A percentile compares a stretch with the other conserved stretches of the same genome.
These are phyloP conservation scores for Bocquillonia castaneifolia DNA, from an alignment of 441 rosid species.

Conservation along the genomic window DNA sequence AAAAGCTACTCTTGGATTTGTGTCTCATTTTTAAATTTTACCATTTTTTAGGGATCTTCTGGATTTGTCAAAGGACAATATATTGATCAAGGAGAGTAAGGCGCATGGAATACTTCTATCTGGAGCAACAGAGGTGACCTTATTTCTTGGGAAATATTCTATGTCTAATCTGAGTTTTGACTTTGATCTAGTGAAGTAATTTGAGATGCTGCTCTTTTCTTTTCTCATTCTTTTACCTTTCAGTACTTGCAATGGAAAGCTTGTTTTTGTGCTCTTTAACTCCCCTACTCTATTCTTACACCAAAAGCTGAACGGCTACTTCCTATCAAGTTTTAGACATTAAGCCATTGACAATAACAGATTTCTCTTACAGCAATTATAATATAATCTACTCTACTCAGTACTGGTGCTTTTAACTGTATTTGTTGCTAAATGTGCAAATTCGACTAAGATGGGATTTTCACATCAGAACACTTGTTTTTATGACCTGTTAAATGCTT, in stretches of 20 bases:
- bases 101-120: slow-evolving; percentile 56
- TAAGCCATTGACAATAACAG: too few relatives aligned
- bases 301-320: slow-evolving; percentile 3
- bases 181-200: background rate
- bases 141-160: background rate
- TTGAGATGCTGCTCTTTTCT: background rate
- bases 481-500: slow-evolving; percentile 6
- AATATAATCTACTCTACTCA: too few relatives aligned
- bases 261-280: background rate
- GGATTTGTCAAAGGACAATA: slow-evolving; percentile 70
- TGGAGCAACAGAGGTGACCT: slow-evolving; percentile 64
- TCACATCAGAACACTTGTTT: slow-evolving; percentile 7
- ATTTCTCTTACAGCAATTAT: too few relatives aligned
- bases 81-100: slow-evolving; percentile 77
- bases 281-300: background rate
- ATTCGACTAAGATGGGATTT: background rate
- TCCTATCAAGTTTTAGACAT: too few relatives aligned
- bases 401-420: too few relatives aligned
- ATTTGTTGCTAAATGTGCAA: too few relatives aligned
- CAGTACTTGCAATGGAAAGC: background rate
- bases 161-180: slow-evolving; percentile 12
- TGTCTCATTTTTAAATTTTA: background rate
- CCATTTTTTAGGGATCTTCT: slow-evolving; percentile 60
- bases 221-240: background rate
- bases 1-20: too few relatives aligned